These are phyloP conservation scores for Dicorynia guianensis DNA, from an alignment of 306 rosid genomes.

Conservation along the genomic window DNA sequence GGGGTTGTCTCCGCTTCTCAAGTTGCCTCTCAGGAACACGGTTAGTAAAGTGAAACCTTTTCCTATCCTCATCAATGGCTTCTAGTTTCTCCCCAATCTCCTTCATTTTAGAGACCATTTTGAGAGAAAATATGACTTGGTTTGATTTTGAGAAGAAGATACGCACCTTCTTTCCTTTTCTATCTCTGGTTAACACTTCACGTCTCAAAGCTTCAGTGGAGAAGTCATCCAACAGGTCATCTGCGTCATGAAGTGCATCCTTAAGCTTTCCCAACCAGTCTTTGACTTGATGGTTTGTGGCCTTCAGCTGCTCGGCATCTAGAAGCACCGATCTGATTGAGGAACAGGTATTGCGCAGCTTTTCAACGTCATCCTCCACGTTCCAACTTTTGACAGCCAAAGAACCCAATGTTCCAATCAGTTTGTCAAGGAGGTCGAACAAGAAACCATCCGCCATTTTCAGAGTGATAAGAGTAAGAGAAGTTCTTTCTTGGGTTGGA, in stretches of 20 bases:
- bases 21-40: no score
- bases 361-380: slow-evolving; percentile 21
- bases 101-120: background rate
- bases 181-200: background rate
- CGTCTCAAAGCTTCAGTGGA: no score
- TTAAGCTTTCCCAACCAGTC: slow-evolving; percentile 1
- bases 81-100: background rate
- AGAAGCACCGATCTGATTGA: slow-evolving; percentile 9
- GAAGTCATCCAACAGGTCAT: no score
- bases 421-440: no score
- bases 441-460: no score
- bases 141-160: background rate
- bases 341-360: background rate
- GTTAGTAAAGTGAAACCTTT: background rate
- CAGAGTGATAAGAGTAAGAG: no score
- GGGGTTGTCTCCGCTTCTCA: no score
- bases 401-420: background rate
- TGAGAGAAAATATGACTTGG: background rate
- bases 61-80: background rate
- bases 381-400: background rate
- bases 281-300: background rate
- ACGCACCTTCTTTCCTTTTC: background rate
- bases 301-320: slow-evolving; percentile 23
- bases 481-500: no score
- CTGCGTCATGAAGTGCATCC: no score